Evolutionary conservation across 1,139 yeast genomes (phyloP).

Genomic region (Magnusiomyces magnusii): DNA sequence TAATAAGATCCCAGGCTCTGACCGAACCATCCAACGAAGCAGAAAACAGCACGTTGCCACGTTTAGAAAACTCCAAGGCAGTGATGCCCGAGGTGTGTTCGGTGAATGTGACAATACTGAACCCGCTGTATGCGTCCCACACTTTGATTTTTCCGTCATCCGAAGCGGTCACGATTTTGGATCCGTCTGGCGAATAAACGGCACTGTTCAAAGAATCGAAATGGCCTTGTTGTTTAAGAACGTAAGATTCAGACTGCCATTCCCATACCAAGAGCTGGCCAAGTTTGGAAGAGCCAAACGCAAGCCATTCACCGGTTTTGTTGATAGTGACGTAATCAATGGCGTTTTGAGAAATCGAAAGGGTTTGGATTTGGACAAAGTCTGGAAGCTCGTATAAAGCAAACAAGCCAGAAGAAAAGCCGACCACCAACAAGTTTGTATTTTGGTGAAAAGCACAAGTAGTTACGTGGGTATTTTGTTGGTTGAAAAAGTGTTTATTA

Average conservation of each 20-base stretch:
- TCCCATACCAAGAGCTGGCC: conserved; percentile 97
- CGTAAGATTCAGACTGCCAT: conserved; percentile 97
- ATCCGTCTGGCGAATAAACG: conserved; percentile 92
- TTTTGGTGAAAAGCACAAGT: conserved; percentile 79
- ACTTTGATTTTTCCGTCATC: conserved; percentile 96
- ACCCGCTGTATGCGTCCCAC: conserved; percentile 93
- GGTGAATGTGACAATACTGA: conserved; percentile 82
- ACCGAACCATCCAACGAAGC: conserved; percentile 95
- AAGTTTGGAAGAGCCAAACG: conserved; percentile 81
- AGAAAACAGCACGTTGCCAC: conserved; percentile 85
- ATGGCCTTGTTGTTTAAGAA: conserved; percentile 94
- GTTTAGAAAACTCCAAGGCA: conserved; percentile 74
- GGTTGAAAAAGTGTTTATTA: conserved; percentile 59
- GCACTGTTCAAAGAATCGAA: conserved; percentile 82
- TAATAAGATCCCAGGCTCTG: conserved; percentile 90
- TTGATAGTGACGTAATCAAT: conserved; percentile 78
- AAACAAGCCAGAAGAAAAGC: conserved; percentile 85
- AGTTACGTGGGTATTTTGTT: conserved; percentile 52
- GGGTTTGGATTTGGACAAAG: conserved; percentile 71
- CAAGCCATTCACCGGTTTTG: conserved; percentile 90
- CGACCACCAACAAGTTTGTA: conserved; percentile 73
- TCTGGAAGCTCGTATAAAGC: conserved; percentile 82
- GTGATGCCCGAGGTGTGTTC: conserved; percentile 91
- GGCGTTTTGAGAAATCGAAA: conserved; percentile 88
- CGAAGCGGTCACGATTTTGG: conserved; percentile 84